Evolutionary conservation across 306 rosid genomes (phyloP), one percentile per base, ranked within the genome.

Genomic region (Mimosa bimucronata): DNA sequence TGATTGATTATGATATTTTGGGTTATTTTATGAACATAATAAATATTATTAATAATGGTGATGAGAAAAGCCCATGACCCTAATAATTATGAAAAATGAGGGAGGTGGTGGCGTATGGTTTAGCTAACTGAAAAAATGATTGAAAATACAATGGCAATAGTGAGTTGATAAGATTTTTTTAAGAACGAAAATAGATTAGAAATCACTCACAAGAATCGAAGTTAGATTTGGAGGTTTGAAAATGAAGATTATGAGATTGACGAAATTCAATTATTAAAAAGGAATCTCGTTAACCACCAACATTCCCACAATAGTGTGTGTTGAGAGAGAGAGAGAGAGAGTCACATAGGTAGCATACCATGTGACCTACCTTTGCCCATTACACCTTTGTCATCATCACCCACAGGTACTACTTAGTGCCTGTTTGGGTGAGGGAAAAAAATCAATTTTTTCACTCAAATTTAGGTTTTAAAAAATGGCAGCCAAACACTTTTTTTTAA

Each of bases 271-370:
- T 61, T 26, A 61, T 82, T 73, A 67, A 74, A 67, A 23, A 23
- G 55, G 31, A 23, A 12, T 28, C 44, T 72, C 60, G 83, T 77
- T 83, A 88, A 87, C 91, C 86, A 83, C 94, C 88, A 88, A 87
- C 92, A 90, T 85, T 90, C 92, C 84, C 85, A 88, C 88, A 87
- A 82, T 81, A 48, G 78, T 73, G 78, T 42, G 3, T 1, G 0
- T 0, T n/a, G n/a, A 50, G 25, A 52, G 57, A 21, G 61, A 53
- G 61, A 21, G 62, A 55, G 29, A 55, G 62, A 55, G 5, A 8
- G n/a, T 42, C 77, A 78, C 28, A 21, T 64, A 41, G 82, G 73
- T 52, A 80, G 74, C 86, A 82, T 18, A 73, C 79, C 93, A 86
- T 89, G 88, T 90, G 91, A 80, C 81, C 41, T 81, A 68, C 66